phyloP scores from a whole-genome alignment of 1,139 yeast species.

The Entelexis sorbosivorans region DNA sequence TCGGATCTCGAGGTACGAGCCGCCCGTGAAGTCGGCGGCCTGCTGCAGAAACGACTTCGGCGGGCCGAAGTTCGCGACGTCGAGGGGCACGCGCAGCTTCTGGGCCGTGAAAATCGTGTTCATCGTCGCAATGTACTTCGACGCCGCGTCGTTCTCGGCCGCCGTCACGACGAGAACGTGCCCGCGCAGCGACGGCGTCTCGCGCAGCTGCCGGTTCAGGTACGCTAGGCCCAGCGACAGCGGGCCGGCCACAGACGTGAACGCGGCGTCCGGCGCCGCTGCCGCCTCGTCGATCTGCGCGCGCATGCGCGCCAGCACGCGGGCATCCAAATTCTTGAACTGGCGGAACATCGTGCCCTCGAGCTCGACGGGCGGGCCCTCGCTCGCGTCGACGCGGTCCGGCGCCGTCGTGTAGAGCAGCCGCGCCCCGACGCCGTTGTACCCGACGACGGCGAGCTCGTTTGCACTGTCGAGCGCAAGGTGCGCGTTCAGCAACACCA shows the following conservation, averaged over 20 bases:
- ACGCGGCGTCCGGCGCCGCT: background rate
- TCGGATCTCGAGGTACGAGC: conserved; percentile 66
- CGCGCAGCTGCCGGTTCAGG: conserved; percentile 48
- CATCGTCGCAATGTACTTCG: conserved; percentile 88
- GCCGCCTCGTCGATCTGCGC: conserved; percentile 35
- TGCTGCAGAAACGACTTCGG: conserved; percentile 84
- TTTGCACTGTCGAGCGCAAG: conserved; percentile 75
- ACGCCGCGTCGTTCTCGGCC: conserved; percentile 60
- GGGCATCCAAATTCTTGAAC: conserved; percentile 40
- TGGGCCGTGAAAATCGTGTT: conserved; percentile 94
- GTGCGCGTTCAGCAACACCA: conserved; percentile 76
- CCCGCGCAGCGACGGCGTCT: conserved; percentile 27
- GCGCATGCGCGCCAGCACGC: conserved; percentile 39
- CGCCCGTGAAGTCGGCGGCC: conserved; percentile 90
- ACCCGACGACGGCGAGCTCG: conserved; percentile 71
- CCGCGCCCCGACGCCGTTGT: conserved; percentile 59
- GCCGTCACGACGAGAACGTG: conserved; percentile 61
- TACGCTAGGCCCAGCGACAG: conserved; percentile 67
- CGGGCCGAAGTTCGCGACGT: conserved; percentile 72
- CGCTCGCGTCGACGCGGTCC: conserved; percentile 22
- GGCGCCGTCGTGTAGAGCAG: conserved; percentile 52
- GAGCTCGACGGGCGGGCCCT: conserved; percentile 11
- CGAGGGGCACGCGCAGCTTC: conserved; percentile 78
- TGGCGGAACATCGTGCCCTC: conserved; percentile 67
- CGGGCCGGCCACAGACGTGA: conserved; percentile 61